Evolutionary conservation across 768 basidiomycete genomes (phyloP).

Genomic region (Boletus pseudo-olivaceus): DNA sequence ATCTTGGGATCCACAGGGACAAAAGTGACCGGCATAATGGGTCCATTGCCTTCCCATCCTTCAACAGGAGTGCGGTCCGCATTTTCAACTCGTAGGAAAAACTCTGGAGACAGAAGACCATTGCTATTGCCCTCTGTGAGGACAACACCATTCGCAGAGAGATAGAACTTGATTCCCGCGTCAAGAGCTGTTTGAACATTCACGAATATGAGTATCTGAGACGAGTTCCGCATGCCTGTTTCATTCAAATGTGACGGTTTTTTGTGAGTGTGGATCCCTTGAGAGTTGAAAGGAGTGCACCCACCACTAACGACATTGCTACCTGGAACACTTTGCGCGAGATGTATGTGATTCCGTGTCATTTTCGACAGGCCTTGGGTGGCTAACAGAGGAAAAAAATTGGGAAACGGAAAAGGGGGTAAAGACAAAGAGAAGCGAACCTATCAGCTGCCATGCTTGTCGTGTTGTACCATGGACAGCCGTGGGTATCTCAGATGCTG

Average conservation of each 20-base stretch:
- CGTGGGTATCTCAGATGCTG: constrained; percentile 63
- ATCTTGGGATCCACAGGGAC: neutral
- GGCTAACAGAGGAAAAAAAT: constrained; percentile 37
- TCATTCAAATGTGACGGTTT: neutral
- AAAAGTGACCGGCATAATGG: neutral
- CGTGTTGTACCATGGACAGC: constrained; percentile 81
- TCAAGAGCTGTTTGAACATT: constrained; percentile 67
- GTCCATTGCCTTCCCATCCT: constrained; percentile 21
- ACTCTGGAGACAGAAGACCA: constrained; percentile 59
- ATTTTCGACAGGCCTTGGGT: constrained; percentile 75
- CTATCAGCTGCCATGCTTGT: constrained; percentile 67
- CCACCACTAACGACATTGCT: constrained; percentile 73
- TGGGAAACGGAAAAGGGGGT: neutral
- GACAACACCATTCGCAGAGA: constrained; percentile 86
- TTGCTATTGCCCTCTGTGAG: constrained; percentile 72
- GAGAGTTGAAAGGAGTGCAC: constrained; percentile 21
- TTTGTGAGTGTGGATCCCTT: neutral
- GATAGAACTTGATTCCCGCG: constrained; percentile 67
- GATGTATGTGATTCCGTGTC: constrained; percentile 89
- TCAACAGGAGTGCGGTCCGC: constrained; percentile 17
- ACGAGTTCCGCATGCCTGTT: constrained; percentile 76
- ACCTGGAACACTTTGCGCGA: constrained; percentile 74
- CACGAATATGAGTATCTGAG: constrained; percentile 80
- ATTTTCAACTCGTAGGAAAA: constrained; percentile 69
- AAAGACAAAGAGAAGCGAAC: constrained; percentile 35